phyloP scores from a whole-genome alignment of 306 rosid species.

The Styphnolobium japonicum region DNA sequence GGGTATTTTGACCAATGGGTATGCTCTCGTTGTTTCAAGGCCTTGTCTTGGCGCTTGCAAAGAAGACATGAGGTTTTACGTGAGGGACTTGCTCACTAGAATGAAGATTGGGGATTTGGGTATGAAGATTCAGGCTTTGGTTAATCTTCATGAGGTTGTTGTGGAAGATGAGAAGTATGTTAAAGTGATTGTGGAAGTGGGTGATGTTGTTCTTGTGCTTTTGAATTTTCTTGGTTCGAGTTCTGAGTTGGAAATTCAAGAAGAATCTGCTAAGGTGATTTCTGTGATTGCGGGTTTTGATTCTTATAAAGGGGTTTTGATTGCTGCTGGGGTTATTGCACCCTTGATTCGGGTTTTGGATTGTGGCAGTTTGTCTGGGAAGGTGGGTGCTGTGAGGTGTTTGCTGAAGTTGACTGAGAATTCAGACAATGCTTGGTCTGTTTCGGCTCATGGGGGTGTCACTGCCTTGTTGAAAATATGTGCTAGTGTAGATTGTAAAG shows the following conservation, averaged over 20 bases:
- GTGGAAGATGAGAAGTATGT: conserved; percentile 77
- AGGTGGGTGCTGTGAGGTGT: conserved; percentile 59
- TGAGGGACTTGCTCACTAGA: conserved; percentile 70
- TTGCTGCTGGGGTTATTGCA: conserved; percentile 64
- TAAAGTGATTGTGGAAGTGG: conserved; percentile 57
- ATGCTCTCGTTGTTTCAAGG: conserved; percentile 70
- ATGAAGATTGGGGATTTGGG: conserved; percentile 82
- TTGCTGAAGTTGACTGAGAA: conserved; percentile 75
- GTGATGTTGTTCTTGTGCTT: conserved; percentile 55
- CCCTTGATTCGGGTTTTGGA: conserved; percentile 75
- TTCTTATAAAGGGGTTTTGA: conserved; percentile 51
- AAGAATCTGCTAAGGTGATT: conserved; percentile 54
- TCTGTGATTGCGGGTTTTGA: conserved; percentile 60
- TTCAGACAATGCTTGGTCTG: conserved; percentile 86
- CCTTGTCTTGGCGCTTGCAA: conserved; percentile 71
- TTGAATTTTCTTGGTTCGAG: conserved; percentile 58
- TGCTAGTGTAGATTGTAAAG: conserved; percentile 27
- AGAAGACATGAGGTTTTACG: conserved; percentile 85
- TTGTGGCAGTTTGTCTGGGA: conserved; percentile 55
- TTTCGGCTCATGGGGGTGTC: conserved; percentile 93
- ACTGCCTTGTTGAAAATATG: conserved; percentile 72
- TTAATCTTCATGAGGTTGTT: conserved; percentile 54
- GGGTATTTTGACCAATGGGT: conserved; percentile 57
- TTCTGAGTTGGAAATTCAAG: conserved; percentile 65
- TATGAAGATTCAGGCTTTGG: conserved; percentile 69